phyloP scores from a whole-genome alignment of 441 rosid species.

The Breynia disticha region DNA sequence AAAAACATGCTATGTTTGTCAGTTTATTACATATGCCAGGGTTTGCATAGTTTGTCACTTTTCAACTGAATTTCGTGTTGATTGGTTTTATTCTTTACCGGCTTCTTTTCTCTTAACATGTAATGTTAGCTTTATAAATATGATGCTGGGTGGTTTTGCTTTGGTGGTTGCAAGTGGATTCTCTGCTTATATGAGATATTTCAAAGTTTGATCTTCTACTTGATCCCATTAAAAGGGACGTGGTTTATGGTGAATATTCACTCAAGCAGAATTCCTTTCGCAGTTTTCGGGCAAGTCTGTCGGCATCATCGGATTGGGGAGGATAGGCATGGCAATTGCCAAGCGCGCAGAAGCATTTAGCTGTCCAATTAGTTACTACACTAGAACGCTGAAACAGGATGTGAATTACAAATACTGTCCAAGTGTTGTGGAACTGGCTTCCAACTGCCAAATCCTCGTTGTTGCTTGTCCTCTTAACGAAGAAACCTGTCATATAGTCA shows the following conservation, averaged over 20 bases:
- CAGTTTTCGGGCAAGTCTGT: conserved; percentile 59
- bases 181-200: no score
- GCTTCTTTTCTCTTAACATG: no score
- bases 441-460: conserved; percentile 46
- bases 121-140: no score
- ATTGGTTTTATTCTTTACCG: no score
- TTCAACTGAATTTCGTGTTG: no score
- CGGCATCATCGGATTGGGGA: conserved; percentile 61
- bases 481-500: conserved; percentile 46
- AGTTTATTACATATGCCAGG: no score
- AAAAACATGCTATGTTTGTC: no score
- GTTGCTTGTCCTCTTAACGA: conserved; percentile 51
- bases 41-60: no score
- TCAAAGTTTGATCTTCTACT: neutral
- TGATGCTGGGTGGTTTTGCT: no score
- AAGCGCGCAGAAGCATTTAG: conserved; percentile 62
- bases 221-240: neutral
- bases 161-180: no score
- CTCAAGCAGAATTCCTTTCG: neutral
- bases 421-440: conserved; percentile 41
- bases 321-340: conserved; percentile 60
- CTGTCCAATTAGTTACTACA: conserved; percentile 44
- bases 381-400: conserved; percentile 39
- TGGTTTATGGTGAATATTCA: neutral
- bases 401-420: conserved; percentile 38